Evolutionary conservation across 805 yeast genomes (phyloP), one percentile per base, ranked within the genome.

Genomic region (Citeromyces matritensis): DNA sequence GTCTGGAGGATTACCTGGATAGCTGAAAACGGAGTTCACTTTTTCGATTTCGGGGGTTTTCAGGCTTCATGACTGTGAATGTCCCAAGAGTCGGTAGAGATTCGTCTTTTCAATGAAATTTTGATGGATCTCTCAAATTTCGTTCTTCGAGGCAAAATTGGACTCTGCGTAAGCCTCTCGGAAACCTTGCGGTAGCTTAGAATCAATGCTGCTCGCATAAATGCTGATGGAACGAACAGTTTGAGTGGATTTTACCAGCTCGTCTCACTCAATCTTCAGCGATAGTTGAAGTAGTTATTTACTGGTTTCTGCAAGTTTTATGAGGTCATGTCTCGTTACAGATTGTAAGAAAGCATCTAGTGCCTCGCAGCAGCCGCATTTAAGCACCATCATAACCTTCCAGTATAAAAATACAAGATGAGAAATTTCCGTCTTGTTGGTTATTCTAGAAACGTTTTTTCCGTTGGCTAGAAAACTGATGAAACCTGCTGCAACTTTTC

Each of bases 161-260:
- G 73, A 74, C 15, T 67, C 69, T 35, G 72, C 69, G 41, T 80
- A 81, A n/a, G 84, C 83, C 15, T 65, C 60, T 42, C 76, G 79
- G 42, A 88, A 88, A 34, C 69, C 68, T 26, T 68, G 69, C 31
- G 86, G 56, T 33, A 86, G 56, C 21, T 69, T 66, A 31, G 65
- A 65, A 48, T 88, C 97, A 69, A 88, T 73, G 28, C 57, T 56
- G 39, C 82, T 84, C 9, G 94, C 77, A 47, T 73, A 79, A 41
- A 73, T 68, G 45, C 76, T 76, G 28, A 88, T 77, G 11, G 63
- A 42, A 4, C 48, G 44, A 35, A 55, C 51, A 6, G 62, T 58
- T 8, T 39, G 39, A 10, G 36, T 33, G 3, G 57, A 44, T 30
- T 58, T 62, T 8, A 70, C 61, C 6, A 74, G 45, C 17, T 70